Evolutionary conservation across 257 asterid species (phyloP).

Genomic region (Fraxinus anomala): DNA sequence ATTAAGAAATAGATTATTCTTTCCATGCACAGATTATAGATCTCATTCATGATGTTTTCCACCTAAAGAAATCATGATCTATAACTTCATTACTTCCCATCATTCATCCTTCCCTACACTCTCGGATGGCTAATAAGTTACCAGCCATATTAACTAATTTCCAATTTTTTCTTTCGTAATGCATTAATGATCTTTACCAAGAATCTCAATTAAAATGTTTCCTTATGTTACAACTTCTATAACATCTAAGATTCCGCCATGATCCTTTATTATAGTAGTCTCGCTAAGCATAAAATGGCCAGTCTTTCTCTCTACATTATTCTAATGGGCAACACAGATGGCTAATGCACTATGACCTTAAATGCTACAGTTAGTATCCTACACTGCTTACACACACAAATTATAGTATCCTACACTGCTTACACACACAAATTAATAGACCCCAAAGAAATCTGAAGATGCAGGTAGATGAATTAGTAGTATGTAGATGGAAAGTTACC

Average conservation of each 20-base stretch:
- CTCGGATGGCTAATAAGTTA: neutral
- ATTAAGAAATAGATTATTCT: conserved; percentile 9
- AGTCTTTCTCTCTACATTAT: conserved; percentile 15
- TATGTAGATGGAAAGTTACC: conserved; percentile 28
- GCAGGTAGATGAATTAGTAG: neutral
- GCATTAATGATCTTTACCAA: conserved; percentile 1
- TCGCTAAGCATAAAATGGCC: neutral
- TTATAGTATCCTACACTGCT: neutral
- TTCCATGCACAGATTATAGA: neutral
- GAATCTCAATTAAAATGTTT: neutral
- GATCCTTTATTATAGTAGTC: neutral
- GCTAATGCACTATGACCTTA: neutral
- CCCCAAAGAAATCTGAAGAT: neutral
- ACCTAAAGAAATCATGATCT: neutral
- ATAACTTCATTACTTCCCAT: neutral
- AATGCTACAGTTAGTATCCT: neutral
- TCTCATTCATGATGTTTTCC: neutral
- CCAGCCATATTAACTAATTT: neutral
- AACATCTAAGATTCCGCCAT: neutral
- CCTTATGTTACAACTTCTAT: neutral
- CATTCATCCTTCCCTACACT: neutral
- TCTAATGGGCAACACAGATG: conserved; percentile 1
- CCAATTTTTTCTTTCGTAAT: neutral
- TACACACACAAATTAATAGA: neutral
- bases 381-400: neutral